Percentiles rank a stretch among this genome's conserved stretches.
Evolutionary conservation across 768 basidiomycete genomes (phyloP).

Genomic region (Termitomyces sp.): DNA sequence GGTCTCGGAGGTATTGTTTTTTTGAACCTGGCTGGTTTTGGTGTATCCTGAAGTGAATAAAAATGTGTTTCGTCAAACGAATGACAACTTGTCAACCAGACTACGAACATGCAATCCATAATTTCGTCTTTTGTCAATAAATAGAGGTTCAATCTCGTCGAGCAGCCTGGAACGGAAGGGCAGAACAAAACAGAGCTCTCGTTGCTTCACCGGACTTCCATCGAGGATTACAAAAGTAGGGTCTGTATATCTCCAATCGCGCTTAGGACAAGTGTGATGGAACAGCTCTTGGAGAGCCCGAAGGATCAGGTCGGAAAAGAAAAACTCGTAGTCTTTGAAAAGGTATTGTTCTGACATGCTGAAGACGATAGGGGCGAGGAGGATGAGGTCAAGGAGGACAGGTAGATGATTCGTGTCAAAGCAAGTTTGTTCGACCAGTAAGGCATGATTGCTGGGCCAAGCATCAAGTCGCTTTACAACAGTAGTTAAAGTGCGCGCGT

Average conservation of each 20-base stretch:
- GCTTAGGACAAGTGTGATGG: background rate
- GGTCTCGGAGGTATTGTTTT: background rate
- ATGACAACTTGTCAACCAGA: background rate
- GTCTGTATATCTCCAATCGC: constrained; percentile 2
- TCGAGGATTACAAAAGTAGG: constrained; percentile 7
- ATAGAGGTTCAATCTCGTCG: constrained; percentile 3
- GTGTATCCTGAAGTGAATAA: background rate
- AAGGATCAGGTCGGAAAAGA: constrained; percentile 5
- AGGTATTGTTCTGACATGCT: background rate
- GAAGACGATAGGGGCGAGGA: constrained; percentile 2
- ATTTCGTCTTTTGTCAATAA: background rate
- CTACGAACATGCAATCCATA: constrained; percentile 2
- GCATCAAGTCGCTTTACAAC: constrained; percentile 2
- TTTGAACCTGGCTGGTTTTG: constrained; percentile 1
- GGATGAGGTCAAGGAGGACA: constrained; percentile 6
- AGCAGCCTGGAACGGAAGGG: constrained; percentile 6
- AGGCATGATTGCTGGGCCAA: constrained; percentile 1
- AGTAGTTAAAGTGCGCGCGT: background rate
- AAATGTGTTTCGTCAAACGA: background rate
- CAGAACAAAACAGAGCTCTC: constrained; percentile 4
- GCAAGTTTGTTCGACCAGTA: constrained; percentile 7
- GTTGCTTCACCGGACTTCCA: background rate
- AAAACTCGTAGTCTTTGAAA: constrained; percentile 6
- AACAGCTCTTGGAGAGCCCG: constrained; percentile 8
- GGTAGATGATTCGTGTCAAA: constrained; percentile 2